phyloP scores from a whole-genome alignment of 2,329 filamentous ascomycete species.

The Aureobasidium sp. region DNA sequence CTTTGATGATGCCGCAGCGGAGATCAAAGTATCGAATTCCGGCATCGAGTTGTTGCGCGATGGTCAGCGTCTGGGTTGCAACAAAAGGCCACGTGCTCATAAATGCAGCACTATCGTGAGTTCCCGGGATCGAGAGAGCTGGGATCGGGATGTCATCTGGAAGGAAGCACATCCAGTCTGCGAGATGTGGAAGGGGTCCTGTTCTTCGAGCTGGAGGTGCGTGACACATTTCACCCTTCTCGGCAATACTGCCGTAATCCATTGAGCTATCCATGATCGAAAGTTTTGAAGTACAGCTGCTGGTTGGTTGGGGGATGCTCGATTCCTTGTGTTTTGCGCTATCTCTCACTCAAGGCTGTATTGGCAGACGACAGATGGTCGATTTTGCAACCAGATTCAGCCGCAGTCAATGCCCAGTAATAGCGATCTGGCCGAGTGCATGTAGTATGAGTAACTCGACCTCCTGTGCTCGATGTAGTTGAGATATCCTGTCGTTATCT shows the following conservation, averaged over 20 bases:
- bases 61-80: conserved; percentile 24
- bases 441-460: neutral
- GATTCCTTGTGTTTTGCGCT: too few relatives aligned
- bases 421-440: neutral
- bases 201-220: neutral
- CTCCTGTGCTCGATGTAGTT: neutral
- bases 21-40: conserved; percentile 31
- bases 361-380: too few relatives aligned
- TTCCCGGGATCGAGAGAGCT: conserved; percentile 27
- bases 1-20: conserved; percentile 25
- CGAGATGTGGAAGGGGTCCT: neutral
- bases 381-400: neutral
- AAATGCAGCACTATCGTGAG: conserved; percentile 29
- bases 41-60: conserved; percentile 23
- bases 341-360: neutral
- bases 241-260: conserved; percentile 7
- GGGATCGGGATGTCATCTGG: conserved; percentile 21
- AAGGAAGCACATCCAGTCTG: conserved; percentile 23
- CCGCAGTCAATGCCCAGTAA: neutral
- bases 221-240: neutral
- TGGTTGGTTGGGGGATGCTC: neutral
- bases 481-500: neutral
- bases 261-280: neutral
- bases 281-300: too few relatives aligned
- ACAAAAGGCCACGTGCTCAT: conserved; percentile 28